Conservation (phyloP, 164 flowering plant species). For the Cinnamomum chago region DNA sequence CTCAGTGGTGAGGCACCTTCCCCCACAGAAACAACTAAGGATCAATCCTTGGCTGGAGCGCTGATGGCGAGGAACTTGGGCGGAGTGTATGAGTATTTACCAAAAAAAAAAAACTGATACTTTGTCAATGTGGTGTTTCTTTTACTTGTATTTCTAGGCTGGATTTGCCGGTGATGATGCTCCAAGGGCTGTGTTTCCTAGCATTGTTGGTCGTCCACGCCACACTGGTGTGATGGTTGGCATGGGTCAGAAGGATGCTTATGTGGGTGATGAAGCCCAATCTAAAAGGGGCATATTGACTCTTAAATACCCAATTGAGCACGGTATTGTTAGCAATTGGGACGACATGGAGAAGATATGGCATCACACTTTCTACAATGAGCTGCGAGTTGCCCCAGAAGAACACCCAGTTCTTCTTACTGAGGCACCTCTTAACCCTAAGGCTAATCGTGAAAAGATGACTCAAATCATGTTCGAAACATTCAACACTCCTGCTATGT, state of each 20-base stretch:
- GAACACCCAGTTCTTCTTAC: conserved; percentile 77
- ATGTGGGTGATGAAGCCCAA: conserved; percentile 80
- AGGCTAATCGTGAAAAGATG: conserved; percentile 78
- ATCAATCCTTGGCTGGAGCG: too few relatives aligned
- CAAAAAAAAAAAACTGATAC: too few relatives aligned
- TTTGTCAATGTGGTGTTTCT: neutral
- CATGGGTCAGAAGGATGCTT: conserved; percentile 84
- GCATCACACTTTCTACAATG: conserved; percentile 82
- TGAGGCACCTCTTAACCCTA: conserved; percentile 74
- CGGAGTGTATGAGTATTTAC: too few relatives aligned
- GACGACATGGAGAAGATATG: conserved; percentile 87
- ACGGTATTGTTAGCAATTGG: conserved; percentile 79
- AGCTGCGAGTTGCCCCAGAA: conserved; percentile 79
- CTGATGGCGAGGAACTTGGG: neutral
- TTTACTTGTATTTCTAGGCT: conserved; percentile 34
- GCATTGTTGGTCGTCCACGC: conserved; percentile 76
- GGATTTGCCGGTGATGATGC: conserved; percentile 89
- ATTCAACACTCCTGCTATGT: conserved; percentile 74
- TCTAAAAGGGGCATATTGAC: conserved; percentile 80
- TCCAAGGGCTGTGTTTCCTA: conserved; percentile 74
- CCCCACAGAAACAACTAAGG: too few relatives aligned
- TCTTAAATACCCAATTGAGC: conserved; percentile 72
- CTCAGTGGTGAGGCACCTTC: too few relatives aligned
- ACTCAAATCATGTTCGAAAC: conserved; percentile 80
- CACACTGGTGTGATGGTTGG: conserved; percentile 92